Evolutionary conservation across 2,329 filamentous ascomycete genomes (phyloP).

Genomic region (Stenocarpella maydis): DNA sequence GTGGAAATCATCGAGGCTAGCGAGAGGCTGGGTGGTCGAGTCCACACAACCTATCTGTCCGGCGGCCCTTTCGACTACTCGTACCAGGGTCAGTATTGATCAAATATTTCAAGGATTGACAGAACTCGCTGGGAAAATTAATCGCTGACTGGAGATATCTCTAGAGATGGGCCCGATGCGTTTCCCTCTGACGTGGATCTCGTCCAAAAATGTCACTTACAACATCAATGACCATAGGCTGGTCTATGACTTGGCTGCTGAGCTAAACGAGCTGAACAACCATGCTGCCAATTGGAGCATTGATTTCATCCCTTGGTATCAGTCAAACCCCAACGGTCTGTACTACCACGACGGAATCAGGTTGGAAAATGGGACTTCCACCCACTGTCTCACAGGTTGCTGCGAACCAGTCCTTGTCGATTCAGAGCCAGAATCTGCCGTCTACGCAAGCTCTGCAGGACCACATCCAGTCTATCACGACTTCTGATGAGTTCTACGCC

Average conservation of each 20-base stretch:
- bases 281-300: constrained; percentile 57
- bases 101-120: not conserved
- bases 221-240: constrained; percentile 70
- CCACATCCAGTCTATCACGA: constrained; percentile 48
- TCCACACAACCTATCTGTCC: constrained; percentile 69
- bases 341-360: constrained; percentile 56
- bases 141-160: not conserved
- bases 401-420: constrained; percentile 52
- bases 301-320: constrained; percentile 70
- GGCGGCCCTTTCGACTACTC: constrained; percentile 68
- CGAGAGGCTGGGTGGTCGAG: constrained; percentile 67
- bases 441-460: constrained; percentile 47
- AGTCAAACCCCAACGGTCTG: constrained; percentile 63
- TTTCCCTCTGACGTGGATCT: constrained; percentile 63
- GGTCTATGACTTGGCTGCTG: constrained; percentile 69
- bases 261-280: constrained; percentile 68
- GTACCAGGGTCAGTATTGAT: constrained; percentile 59
- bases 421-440: constrained; percentile 44
- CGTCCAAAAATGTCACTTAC: constrained; percentile 61
- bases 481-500: constrained; percentile 47
- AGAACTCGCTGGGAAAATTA: too few species aligned
- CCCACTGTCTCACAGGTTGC: constrained; percentile 59
- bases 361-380: constrained; percentile 58
- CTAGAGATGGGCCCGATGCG: constrained; percentile 67
- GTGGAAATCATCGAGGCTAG: constrained; percentile 69